Percentiles rank a stretch among this genome's conserved stretches.
Conservation (phyloP, 2,329 filamentous ascomycete genomes). For the Monosporascus sp. region DNA sequence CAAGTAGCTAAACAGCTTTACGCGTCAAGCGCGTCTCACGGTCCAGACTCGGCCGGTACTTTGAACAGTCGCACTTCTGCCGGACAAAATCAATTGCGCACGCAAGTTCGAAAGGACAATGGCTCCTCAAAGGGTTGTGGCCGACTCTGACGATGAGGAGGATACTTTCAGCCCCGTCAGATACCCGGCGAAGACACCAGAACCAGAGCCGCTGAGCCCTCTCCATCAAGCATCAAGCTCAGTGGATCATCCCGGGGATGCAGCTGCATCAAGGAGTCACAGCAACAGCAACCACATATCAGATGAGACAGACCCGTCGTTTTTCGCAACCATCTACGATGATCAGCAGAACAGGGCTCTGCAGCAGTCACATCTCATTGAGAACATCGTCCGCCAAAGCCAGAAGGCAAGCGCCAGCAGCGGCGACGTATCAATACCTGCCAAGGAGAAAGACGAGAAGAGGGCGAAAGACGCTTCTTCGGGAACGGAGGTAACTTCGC, state of each 20-base stretch:
- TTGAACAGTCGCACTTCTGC: not conserved
- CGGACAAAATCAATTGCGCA: slow-evolving; percentile 1
- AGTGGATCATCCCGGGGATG: not conserved
- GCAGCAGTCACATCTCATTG: slow-evolving; percentile 25
- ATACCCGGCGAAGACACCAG: slow-evolving; percentile 14
- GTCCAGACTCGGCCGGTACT: not conserved
- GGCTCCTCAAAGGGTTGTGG: slow-evolving; percentile 24
- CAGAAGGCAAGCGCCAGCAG: slow-evolving; percentile 26
- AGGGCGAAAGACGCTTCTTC: slow-evolving; percentile 16
- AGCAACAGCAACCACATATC: slow-evolving; percentile 10
- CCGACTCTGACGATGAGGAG: slow-evolving; percentile 30
- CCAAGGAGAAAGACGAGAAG: slow-evolving; percentile 15
- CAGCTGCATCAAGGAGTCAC: slow-evolving; percentile 4
- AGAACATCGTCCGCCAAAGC: slow-evolving; percentile 27
- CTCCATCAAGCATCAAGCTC: slow-evolving; percentile 12
- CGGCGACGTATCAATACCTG: slow-evolving; percentile 21
- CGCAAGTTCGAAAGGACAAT: slow-evolving; percentile 11
- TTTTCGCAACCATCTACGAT: slow-evolving; percentile 22
- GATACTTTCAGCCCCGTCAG: slow-evolving; percentile 10
- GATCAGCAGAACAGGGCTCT: slow-evolving; percentile 19
- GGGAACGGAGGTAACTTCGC: slow-evolving; percentile 24
- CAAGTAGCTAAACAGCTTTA: not conserved
- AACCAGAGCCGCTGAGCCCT: slow-evolving; percentile 25
- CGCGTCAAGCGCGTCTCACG: not conserved
- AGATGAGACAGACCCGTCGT: slow-evolving; percentile 22